Conservation (phyloP, 1,284 basidiomycete species). For the Trametes pubescens region DNA sequence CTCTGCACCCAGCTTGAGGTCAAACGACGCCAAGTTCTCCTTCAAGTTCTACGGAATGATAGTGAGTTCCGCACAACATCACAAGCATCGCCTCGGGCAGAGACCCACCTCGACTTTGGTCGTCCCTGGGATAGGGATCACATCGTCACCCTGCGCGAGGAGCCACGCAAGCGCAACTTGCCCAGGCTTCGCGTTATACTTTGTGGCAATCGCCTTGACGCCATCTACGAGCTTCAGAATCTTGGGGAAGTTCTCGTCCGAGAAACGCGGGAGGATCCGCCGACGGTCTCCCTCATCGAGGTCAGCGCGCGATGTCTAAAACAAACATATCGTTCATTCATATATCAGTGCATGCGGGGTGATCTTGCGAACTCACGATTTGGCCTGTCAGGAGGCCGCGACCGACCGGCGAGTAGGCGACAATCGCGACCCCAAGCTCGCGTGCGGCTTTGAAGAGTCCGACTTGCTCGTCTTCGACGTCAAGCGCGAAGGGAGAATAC, state of each 20-base stretch:
- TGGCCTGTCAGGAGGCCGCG: slow-evolving; percentile 70
- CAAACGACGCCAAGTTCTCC: slow-evolving; percentile 48
- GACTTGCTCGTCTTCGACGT: slow-evolving; percentile 58
- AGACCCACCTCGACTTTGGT: slow-evolving; percentile 7
- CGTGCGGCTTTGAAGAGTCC: slow-evolving; percentile 56
- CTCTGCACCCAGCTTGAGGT: slow-evolving; percentile 43
- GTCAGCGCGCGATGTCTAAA: slow-evolving; percentile 47
- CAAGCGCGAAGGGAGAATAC: slow-evolving; percentile 66
- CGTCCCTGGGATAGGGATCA: slow-evolving; percentile 50
- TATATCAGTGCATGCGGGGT: background rate
- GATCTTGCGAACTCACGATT: slow-evolving; percentile 45
- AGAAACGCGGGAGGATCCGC: slow-evolving; percentile 46
- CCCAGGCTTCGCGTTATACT: slow-evolving; percentile 46
- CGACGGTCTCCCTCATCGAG: slow-evolving; percentile 60
- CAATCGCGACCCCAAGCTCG: slow-evolving; percentile 60
- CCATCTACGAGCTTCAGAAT: slow-evolving; percentile 52
- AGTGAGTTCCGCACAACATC: background rate
- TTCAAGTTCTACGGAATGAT: slow-evolving; percentile 46
- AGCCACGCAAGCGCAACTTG: slow-evolving; percentile 58
- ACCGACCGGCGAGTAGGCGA: slow-evolving; percentile 71
- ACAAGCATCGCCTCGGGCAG: background rate
- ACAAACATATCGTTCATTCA: slow-evolving; percentile 46
- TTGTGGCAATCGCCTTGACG: slow-evolving; percentile 43
- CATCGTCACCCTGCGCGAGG: slow-evolving; percentile 45
- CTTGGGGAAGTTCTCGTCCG: slow-evolving; percentile 54